These are phyloP conservation scores for Entomortierella lignicola DNA, from an alignment of 192 early-diverging fungal species.

Conservation along the genomic window DNA sequence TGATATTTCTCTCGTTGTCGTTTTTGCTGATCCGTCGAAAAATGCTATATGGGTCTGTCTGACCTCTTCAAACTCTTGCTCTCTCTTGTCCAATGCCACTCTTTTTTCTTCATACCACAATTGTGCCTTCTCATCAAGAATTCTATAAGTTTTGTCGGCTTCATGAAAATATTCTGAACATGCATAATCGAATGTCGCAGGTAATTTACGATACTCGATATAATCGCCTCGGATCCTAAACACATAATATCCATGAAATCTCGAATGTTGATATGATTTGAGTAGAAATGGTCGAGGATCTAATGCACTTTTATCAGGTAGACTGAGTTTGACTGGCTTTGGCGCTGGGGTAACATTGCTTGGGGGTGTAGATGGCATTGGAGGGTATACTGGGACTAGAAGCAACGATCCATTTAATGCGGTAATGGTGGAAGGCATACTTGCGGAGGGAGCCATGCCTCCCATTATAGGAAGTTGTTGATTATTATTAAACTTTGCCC, in stretches of 20 bases:
- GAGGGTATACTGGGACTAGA: neutral
- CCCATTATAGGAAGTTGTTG: neutral
- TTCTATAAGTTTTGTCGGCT: conserved; percentile 24
- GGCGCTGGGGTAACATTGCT: neutral
- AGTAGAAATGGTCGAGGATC: conserved; percentile 19
- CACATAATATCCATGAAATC: conserved; percentile 37
- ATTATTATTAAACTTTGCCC: neutral
- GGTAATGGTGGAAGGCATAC: neutral
- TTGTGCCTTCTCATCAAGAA: conserved; percentile 22
- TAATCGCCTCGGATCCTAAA: conserved; percentile 18
- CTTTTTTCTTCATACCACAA: conserved; percentile 19
- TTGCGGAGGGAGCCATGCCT: neutral
- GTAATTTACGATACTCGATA: conserved; percentile 28
- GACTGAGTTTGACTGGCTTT: neutral
- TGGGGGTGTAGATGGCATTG: neutral
- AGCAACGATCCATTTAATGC: neutral
- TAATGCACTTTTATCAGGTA: neutral
- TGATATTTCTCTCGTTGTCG: too few relatives aligned
- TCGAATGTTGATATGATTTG: conserved; percentile 42
- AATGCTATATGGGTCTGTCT: neutral
- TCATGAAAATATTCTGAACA: conserved; percentile 50
- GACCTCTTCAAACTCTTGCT: conserved; percentile 11
- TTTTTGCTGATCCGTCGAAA: too few relatives aligned
- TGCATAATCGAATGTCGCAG: conserved; percentile 14
- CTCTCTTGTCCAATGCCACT: conserved; percentile 3